Conservation (phyloP, 2,329 filamentous ascomycete species). For the Coniochaeta hoffmannii region DNA sequence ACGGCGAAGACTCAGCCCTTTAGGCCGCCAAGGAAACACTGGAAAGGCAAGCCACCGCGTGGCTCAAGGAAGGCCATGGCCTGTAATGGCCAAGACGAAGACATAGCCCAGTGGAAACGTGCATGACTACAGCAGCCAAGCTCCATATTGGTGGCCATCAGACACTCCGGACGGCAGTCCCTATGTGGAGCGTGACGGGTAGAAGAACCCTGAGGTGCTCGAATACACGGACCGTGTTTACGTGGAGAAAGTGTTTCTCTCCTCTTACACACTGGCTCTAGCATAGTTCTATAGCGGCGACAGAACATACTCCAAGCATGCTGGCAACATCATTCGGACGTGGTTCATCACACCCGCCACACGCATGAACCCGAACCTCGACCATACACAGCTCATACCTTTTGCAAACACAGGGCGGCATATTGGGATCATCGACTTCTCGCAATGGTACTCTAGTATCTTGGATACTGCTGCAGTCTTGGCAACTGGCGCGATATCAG, state of each 20-base stretch:
- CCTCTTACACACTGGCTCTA: slow-evolving; percentile 15
- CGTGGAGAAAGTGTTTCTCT: slow-evolving; percentile 17
- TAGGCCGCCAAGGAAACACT: slow-evolving; percentile 8
- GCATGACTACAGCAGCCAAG: slow-evolving; percentile 17
- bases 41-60: slow-evolving; percentile 9
- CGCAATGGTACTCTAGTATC: slow-evolving; percentile 18
- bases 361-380: slow-evolving; percentile 19
- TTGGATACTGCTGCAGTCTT: slow-evolving; percentile 16
- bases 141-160: slow-evolving; percentile 17
- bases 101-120: slow-evolving; percentile 12
- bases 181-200: slow-evolving; percentile 17
- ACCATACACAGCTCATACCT: slow-evolving; percentile 16
- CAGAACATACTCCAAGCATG: slow-evolving; percentile 15
- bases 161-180: slow-evolving; percentile 14
- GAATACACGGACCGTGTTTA: slow-evolving; percentile 12
- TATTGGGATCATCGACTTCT: slow-evolving; percentile 18
- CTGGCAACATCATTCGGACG: slow-evolving; percentile 15
- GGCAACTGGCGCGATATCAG: not conserved
- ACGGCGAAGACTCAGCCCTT: not conserved
- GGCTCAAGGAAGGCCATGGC: slow-evolving; percentile 19
- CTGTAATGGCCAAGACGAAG: slow-evolving; percentile 15
- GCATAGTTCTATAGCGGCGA: slow-evolving; percentile 21
- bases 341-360: slow-evolving; percentile 18
- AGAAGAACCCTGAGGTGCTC: slow-evolving; percentile 17
- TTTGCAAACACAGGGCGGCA: slow-evolving; percentile 12